phyloP scores from a whole-genome alignment of 2,329 filamentous ascomycete species.

The Pseudogymnoascus sp. region DNA sequence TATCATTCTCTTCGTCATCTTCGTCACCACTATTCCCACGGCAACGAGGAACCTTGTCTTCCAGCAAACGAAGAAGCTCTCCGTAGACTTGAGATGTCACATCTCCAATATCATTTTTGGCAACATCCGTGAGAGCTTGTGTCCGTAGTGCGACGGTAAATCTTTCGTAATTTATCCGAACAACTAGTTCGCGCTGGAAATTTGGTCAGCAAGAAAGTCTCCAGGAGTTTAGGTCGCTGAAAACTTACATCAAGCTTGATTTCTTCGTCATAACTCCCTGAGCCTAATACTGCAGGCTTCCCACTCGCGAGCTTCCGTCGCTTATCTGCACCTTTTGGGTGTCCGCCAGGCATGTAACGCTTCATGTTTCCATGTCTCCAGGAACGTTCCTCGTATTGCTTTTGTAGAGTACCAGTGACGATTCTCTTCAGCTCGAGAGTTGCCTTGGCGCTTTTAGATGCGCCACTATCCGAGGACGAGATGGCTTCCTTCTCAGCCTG shows the following conservation, averaged over 20 bases:
- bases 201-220: conserved; percentile 22
- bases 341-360: conserved; percentile 32
- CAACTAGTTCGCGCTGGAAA: conserved; percentile 58
- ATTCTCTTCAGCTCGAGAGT: conserved; percentile 55
- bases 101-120: conserved; percentile 61
- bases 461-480: conserved; percentile 44
- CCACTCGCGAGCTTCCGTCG: conserved; percentile 49
- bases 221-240: conserved; percentile 3
- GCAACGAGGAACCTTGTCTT: conserved; percentile 61
- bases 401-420: conserved; percentile 45
- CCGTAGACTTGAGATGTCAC: conserved; percentile 74
- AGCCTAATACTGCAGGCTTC: conserved; percentile 30
- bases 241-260: conserved; percentile 44
- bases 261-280: conserved; percentile 35
- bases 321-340: conserved; percentile 34
- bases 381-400: conserved; percentile 41
- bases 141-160: conserved; percentile 77
- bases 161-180: conserved; percentile 80
- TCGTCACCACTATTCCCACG: conserved; percentile 49
- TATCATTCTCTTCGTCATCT: conserved; percentile 27
- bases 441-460: conserved; percentile 56
- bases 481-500: conserved; percentile 59
- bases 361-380: conserved; percentile 46
- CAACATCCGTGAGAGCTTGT: conserved; percentile 65
- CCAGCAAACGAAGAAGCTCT: conserved; percentile 62